Evolutionary conservation across 2,329 filamentous ascomycete species (phyloP).

Genomic region (Curvularia sp.): DNA sequence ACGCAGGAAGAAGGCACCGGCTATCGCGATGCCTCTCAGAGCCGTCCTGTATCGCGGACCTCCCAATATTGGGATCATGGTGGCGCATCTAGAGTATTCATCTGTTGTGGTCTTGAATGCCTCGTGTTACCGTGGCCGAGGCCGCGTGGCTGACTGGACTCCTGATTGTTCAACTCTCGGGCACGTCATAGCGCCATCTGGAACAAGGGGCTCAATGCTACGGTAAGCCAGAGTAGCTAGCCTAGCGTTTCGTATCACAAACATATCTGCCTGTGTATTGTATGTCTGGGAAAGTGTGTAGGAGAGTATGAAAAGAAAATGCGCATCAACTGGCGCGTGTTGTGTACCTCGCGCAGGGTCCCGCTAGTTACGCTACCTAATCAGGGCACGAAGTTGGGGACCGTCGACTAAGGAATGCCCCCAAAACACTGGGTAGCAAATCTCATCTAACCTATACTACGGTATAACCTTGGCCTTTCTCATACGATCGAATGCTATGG

Average conservation of each 20-base stretch:
- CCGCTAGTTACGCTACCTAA: neutral
- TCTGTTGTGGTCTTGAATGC: conserved; percentile 5
- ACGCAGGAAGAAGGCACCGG: conserved; percentile 10
- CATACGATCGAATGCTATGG: conserved; percentile 54
- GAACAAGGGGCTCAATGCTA: conserved; percentile 11
- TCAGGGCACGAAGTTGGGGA: neutral
- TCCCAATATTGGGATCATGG: conserved; percentile 12
- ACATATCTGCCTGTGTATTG: neutral
- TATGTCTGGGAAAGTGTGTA: neutral
- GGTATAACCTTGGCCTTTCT: conserved; percentile 52
- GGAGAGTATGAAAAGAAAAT: neutral
- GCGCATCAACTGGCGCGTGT: neutral
- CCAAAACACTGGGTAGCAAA: neutral
- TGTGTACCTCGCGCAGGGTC: neutral
- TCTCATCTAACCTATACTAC: conserved; percentile 10
- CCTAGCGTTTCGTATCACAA: neutral
- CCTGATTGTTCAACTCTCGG: neutral
- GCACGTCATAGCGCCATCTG: conserved; percentile 17
- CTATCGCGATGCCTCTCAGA: conserved; percentile 10
- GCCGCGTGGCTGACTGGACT: conserved; percentile 3
- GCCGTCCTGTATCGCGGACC: conserved; percentile 6
- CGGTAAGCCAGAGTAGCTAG: neutral
- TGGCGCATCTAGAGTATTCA: neutral
- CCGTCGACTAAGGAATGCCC: neutral
- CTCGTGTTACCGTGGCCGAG: neutral